A percentile compares a stretch with the other conserved stretches of the same genome.
These are phyloP conservation scores for Mucor irregularis DNA, from an alignment of 371 early-diverging fungal genomes.

Conservation along the genomic window DNA sequence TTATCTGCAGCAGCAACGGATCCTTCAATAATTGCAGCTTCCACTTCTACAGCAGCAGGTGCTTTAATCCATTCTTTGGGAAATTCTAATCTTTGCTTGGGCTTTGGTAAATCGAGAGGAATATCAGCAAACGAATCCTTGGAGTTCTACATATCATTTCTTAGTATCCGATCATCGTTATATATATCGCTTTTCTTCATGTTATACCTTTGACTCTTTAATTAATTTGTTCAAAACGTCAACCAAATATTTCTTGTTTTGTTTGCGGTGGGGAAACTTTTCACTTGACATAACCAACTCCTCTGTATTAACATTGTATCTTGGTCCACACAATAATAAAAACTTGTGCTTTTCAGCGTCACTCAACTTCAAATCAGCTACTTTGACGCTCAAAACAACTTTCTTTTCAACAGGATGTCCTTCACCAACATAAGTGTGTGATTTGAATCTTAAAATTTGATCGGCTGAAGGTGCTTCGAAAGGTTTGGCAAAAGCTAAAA, in stretches of 20 bases:
- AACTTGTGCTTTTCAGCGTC: constrained; percentile 59
- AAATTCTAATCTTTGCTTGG: constrained; percentile 58
- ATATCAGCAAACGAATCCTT: constrained; percentile 62
- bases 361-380: constrained; percentile 50
- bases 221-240: constrained; percentile 60
- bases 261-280: constrained; percentile 61
- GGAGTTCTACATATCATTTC: constrained; percentile 25
- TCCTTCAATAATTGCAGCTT: background rate
- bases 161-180: no score
- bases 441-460: constrained; percentile 61
- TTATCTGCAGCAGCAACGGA: background rate
- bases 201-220: constrained; percentile 55
- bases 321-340: constrained; percentile 58
- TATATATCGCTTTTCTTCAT: background rate
- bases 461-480: constrained; percentile 55
- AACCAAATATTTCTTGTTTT: constrained; percentile 68
- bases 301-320: constrained; percentile 57
- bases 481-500: constrained; percentile 56
- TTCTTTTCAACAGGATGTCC: constrained; percentile 64
- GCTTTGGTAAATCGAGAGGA: constrained; percentile 59
- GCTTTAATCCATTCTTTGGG: constrained; percentile 63
- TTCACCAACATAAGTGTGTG: constrained; percentile 61
- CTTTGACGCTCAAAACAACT: constrained; percentile 59
- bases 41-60: constrained; percentile 2
- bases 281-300: constrained; percentile 63